phyloP scores from a whole-genome alignment of 805 yeast species.

The Lachancea kluyveri region DNA sequence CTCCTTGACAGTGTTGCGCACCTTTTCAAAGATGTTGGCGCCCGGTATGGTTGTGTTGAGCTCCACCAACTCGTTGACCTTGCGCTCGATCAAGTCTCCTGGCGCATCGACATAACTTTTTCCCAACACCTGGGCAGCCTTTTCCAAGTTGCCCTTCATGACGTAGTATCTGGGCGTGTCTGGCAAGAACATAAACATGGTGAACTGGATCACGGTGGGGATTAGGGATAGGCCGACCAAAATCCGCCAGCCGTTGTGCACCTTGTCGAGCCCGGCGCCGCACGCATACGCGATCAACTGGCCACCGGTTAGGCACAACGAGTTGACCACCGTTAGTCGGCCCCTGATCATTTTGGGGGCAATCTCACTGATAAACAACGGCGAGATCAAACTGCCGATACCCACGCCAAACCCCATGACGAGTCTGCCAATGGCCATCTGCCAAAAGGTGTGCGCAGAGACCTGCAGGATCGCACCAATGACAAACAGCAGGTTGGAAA shows the following conservation, averaged over 20 bases:
- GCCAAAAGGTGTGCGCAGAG: conserved; percentile 75
- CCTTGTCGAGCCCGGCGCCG: conserved; percentile 76
- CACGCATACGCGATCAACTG: conserved; percentile 91
- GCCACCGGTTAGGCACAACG: conserved; percentile 89
- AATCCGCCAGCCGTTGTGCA: conserved; percentile 86
- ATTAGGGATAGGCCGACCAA: conserved; percentile 85
- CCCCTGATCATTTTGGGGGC: conserved; percentile 93
- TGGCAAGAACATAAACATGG: conserved; percentile 77
- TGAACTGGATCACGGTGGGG: conserved; percentile 76
- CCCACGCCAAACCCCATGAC: conserved; percentile 97
- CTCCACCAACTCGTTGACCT: conserved; percentile 57
- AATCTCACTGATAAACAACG: conserved; percentile 83
- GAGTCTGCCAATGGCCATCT: conserved; percentile 87
- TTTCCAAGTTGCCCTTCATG: conserved; percentile 56
- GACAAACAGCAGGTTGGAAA: conserved; percentile 75
- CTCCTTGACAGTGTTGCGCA: conserved; percentile 55
- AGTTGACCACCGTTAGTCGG: conserved; percentile 80
- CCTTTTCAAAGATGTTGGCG: conserved; percentile 39
- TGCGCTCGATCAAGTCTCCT: conserved; percentile 55
- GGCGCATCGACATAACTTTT: conserved; percentile 60
- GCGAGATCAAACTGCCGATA: conserved; percentile 89
- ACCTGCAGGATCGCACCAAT: conserved; percentile 84
- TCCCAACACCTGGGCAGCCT: conserved; percentile 60
- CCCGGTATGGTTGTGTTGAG: conserved; percentile 44
- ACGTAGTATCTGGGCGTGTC: conserved; percentile 92